Evolutionary conservation across 768 basidiomycete species (phyloP), one percentile per base, ranked within the genome.

Genomic region (Phlebiopsis gigantea): DNA sequence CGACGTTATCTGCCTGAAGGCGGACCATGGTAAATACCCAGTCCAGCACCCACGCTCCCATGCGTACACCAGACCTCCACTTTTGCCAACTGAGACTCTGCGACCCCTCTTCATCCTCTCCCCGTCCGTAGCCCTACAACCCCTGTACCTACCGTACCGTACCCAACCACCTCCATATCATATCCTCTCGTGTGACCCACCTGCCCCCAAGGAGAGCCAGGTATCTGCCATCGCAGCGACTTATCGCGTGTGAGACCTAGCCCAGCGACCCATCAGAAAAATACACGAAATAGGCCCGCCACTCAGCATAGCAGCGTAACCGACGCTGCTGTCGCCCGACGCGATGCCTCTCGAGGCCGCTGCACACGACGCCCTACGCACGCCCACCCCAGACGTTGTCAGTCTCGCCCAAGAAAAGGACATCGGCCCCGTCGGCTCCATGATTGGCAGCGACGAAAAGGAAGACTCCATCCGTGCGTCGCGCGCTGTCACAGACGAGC

Each of bases 401-500:
- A 30, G 30, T 21, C 50, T 39, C 50, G 34, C 17, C 50, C 19
- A 39, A 25, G 46, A 22, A n/a, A 28, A 48, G n/a, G 50, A 51
- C 34, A 51, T 39, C 34, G 21, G 31, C 30, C 48, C 29, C 48
- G 28, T 29, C 48, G 5, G 15, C 22, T 29, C 9, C 17, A n/a
- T n/a, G n/a, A n/a, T n/a, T n/a, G n/a, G n/a, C 29, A 22, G 24
- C 50, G 30, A 30, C 34, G 50, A 51, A 12, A 51, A 51, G 34
- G 34, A 12, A 15, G 29, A 30, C 14, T 51, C 50, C n/a, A 39
- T 51, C 34, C n/a, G 50, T 51, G 50, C 50, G 50, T 51, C 14
- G 2, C 21, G 6, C 14, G 9, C 26, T 15, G 46, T 25, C 46
- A 14, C 19, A 24, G 46, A 8, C 31, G 29, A 12, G 31, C 50